Percentiles rank a stretch among this genome's conserved stretches.
phyloP scores from a whole-genome alignment of 306 rosid species.

The Dryas drummondii region DNA sequence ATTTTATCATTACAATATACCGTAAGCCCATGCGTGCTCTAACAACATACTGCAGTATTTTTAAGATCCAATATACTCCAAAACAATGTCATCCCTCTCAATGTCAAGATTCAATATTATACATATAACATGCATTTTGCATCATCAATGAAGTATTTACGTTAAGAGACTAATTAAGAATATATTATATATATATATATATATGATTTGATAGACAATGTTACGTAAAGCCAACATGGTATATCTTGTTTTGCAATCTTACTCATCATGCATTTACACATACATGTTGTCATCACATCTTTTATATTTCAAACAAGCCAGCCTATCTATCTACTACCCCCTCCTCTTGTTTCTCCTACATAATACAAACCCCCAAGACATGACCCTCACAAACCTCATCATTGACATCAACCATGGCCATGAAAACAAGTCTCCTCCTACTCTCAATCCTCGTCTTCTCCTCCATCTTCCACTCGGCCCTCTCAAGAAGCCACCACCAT shows the following conservation, averaged over 20 bases:
- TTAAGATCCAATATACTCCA: too few species aligned
- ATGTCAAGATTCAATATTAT: background rate
- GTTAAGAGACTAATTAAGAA: constrained; percentile 9
- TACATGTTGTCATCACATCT: constrained; percentile 21
- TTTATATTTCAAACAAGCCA: constrained; percentile 29
- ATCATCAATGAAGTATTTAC: constrained; percentile 14
- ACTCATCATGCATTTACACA: constrained; percentile 29
- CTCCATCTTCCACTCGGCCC: constrained; percentile 36
- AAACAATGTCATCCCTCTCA: background rate
- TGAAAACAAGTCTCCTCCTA: constrained; percentile 6
- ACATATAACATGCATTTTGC: background rate
- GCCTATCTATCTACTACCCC: constrained; percentile 21
- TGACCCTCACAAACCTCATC: constrained; percentile 21
- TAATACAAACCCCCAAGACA: constrained; percentile 19
- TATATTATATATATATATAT: background rate
- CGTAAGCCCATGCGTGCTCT: too few species aligned
- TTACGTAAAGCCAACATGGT: constrained; percentile 36
- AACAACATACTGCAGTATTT: too few species aligned
- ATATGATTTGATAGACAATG: background rate
- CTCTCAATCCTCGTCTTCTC: constrained; percentile 25
- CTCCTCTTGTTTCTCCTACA: constrained; percentile 2
- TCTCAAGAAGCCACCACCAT: constrained; percentile 32
- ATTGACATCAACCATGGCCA: constrained; percentile 23
- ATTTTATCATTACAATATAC: too few species aligned
- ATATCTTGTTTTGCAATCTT: constrained; percentile 31